Conservation (phyloP, 805 yeast genomes). For the Metschnikowia kunwiensis region DNA sequence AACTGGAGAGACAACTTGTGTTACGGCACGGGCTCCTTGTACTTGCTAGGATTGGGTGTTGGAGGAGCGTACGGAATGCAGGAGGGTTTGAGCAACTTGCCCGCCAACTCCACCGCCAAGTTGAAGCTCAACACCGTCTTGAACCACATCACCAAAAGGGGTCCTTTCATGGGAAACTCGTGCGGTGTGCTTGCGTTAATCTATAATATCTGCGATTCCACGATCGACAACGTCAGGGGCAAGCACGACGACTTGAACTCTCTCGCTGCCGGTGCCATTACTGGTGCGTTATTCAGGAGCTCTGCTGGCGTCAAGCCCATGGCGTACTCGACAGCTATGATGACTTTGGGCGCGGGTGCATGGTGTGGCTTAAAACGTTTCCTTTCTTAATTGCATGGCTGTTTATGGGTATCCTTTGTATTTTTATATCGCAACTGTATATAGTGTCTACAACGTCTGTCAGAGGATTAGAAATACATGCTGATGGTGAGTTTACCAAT, state of each 20-base stretch:
- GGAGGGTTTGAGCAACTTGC: slow-evolving; percentile 80
- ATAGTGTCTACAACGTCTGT: slow-evolving; percentile 13
- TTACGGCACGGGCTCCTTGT: slow-evolving; percentile 96
- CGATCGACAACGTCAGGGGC: slow-evolving; percentile 79
- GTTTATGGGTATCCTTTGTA: slow-evolving; percentile 11
- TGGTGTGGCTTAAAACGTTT: slow-evolving; percentile 81
- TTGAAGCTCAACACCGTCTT: slow-evolving; percentile 84
- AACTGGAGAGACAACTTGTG: slow-evolving; percentile 97
- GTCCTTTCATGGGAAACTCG: slow-evolving; percentile 92
- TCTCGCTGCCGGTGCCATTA: slow-evolving; percentile 80
- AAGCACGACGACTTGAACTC: slow-evolving; percentile 86
- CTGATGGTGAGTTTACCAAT: slow-evolving; percentile 4
- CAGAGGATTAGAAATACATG: slow-evolving; percentile 8
- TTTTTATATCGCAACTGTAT: slow-evolving; percentile 16
- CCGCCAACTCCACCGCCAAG: slow-evolving; percentile 72
- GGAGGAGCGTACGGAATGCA: slow-evolving; percentile 89
- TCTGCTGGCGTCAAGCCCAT: slow-evolving; percentile 83
- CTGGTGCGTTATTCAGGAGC: slow-evolving; percentile 89
- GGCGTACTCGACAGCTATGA: slow-evolving; percentile 79
- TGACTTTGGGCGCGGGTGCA: slow-evolving; percentile 86
- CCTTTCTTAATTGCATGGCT: slow-evolving; percentile 20
- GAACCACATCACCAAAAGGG: slow-evolving; percentile 90
- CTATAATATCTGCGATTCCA: slow-evolving; percentile 80
- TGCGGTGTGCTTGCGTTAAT: slow-evolving; percentile 92
- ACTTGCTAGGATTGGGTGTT: slow-evolving; percentile 76